These are phyloP conservation scores for Xylariaceae sp. DNA, from an alignment of 2,329 filamentous ascomycete species.

Conservation along the genomic window DNA sequence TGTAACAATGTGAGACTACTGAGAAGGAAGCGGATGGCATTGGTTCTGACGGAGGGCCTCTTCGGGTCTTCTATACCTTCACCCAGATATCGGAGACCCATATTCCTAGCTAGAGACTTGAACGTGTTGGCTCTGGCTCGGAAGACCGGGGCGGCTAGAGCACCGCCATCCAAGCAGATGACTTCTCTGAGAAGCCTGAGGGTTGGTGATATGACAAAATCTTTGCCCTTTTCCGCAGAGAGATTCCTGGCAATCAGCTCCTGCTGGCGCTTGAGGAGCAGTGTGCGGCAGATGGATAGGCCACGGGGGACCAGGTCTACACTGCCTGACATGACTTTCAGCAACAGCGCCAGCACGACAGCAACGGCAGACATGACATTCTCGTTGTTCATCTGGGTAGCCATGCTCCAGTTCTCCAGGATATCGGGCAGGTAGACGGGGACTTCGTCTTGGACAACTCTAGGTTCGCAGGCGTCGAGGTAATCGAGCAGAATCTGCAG, in stretches of 20 bases:
- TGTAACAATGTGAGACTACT: slow-evolving; percentile 75
- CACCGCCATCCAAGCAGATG: slow-evolving; percentile 81
- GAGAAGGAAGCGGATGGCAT: slow-evolving; percentile 77
- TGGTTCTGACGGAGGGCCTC: slow-evolving; percentile 76
- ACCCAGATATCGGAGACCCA: slow-evolving; percentile 63
- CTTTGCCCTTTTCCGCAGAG: slow-evolving; percentile 75
- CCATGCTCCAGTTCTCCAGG: slow-evolving; percentile 85
- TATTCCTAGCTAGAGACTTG: slow-evolving; percentile 73
- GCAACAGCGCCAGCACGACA: slow-evolving; percentile 74
- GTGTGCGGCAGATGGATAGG: slow-evolving; percentile 71
- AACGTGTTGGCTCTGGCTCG: slow-evolving; percentile 74
- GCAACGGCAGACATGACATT: slow-evolving; percentile 75
- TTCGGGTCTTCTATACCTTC: slow-evolving; percentile 59
- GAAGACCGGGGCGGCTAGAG: slow-evolving; percentile 73
- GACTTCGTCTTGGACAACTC: slow-evolving; percentile 50
- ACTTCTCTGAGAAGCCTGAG: slow-evolving; percentile 81
- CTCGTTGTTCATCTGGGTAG: slow-evolving; percentile 74
- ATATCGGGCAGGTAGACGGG: slow-evolving; percentile 70
- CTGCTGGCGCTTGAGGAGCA: slow-evolving; percentile 76
- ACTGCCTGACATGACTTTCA: slow-evolving; percentile 71
- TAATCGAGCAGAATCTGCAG: slow-evolving; percentile 64
- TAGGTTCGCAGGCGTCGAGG: slow-evolving; percentile 53
- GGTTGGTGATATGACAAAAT: slow-evolving; percentile 83
- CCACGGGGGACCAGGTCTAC: slow-evolving; percentile 74
- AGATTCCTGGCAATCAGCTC: slow-evolving; percentile 77